A percentile compares a stretch with the other conserved stretches of the same genome.
Evolutionary conservation across 106 monocot species (phyloP).

Genomic region (Dendrobium huoshanense): DNA sequence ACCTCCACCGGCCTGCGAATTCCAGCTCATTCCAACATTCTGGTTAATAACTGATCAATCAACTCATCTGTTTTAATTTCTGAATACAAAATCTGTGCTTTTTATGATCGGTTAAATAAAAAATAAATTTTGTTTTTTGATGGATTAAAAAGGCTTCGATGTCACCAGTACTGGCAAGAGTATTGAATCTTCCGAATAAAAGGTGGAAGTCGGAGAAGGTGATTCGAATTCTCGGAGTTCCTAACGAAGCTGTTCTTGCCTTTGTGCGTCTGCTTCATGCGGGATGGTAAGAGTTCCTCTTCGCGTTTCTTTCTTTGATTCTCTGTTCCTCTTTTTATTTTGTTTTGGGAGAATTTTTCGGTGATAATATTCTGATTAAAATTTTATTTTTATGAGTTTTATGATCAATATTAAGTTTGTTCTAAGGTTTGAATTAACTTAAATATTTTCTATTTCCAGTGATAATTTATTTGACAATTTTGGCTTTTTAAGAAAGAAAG

Average conservation of each 20-base stretch:
- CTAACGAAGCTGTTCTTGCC: conserved; percentile 41
- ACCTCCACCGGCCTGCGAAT: conserved; percentile 19
- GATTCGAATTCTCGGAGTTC: conserved; percentile 51
- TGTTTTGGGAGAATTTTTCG: neutral
- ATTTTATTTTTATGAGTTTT: neutral
- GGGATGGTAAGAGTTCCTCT: conserved; percentile 8
- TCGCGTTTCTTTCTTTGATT: neutral
- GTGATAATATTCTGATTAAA: neutral
- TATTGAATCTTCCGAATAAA: conserved; percentile 12
- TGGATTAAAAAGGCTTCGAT: conserved; percentile 20
- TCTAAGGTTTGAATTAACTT: too few species aligned
- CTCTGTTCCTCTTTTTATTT: neutral
- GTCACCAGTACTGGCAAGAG: conserved; percentile 48
- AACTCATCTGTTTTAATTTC: neutral
- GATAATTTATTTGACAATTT: too few species aligned
- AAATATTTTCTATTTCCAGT: too few species aligned
- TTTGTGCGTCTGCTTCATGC: conserved; percentile 41
- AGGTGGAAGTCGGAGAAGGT: conserved; percentile 1
- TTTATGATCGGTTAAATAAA: neutral
- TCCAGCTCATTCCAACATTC: conserved; percentile 19
- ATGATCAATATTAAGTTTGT: too few species aligned
- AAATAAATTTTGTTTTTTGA: neutral
- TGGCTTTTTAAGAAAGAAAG: too few species aligned
- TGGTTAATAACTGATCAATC: conserved; percentile 6
- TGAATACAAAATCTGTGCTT: neutral